Base-by-base conservation (phyloP, 1,139 yeast species). In the Candida tropicalis region DNA sequence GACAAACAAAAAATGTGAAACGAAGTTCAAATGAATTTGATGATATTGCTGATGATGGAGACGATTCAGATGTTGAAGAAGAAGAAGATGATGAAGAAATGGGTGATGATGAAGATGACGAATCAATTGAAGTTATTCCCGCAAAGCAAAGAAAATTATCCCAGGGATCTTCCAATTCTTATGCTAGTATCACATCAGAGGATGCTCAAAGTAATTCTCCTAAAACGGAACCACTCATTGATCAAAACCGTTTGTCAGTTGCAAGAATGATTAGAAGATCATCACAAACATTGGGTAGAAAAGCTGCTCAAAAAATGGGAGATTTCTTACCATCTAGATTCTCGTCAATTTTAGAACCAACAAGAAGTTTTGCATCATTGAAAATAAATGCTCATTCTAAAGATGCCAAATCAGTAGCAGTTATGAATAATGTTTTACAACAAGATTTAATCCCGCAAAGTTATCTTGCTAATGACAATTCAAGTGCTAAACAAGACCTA, bases 301-400 rank as follows among this genome's bases (percentile, higher is more conserved):
- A 82, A 49, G 95, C 96, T 2, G 96, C 96, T 0, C 95, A 85
- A 54, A 86, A 85, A 42, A 83, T 90, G 79, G 97, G 97, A 0
- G 89, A 88, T 24, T 87, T 84, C 52, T 71, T 91, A 35, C 97
- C 97, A 0, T 82, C 87, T 11, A 79, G 89, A 41, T 86, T 91
- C 43, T 81, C 95, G 1, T 89, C 96, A 2, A 84, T 91, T 47
- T 70, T 93, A 55, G 97, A 91, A 59, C 96, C 97, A 7, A 85
- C 89, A 13, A 75, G 99, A 44, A 97, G 91, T 59, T 93, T 93
- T 75, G 98, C 99, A 0, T 89, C 90, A 18, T 73, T 93, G 54
- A 91, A 90, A 60, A 81, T 93, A 18, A 95, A 93, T 9, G 74
- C 84, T 2, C 68, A 77, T 13, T 67, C 68, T n/a, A 74, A 73